phyloP scores from a whole-genome alignment of 129 eudicot species.

The Tagetes erecta region DNA sequence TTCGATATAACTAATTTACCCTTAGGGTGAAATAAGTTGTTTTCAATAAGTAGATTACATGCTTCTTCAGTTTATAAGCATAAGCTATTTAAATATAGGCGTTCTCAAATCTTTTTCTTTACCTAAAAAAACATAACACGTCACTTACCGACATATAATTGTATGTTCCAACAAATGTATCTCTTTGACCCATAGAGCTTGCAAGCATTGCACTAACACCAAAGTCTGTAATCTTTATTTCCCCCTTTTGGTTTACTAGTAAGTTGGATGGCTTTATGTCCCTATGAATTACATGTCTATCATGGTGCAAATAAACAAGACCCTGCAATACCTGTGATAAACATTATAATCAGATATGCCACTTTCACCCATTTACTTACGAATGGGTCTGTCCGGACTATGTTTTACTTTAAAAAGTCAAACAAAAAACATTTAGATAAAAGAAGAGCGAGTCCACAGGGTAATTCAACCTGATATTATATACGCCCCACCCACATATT shows the following conservation, averaged over 20 bases:
- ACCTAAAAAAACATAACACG: not conserved
- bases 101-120: not conserved
- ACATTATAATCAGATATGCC: not conserved
- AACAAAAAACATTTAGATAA: not conserved
- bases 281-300: conserved; percentile 92
- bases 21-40: not conserved
- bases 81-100: not conserved
- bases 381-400: not conserved
- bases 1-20: not conserved
- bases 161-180: conserved; percentile 96
- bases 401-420: not conserved
- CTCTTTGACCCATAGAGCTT: conserved; percentile 93
- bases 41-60: not conserved
- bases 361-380: not conserved
- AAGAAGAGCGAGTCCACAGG: not conserved
- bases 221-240: conserved; percentile 93
- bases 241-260: conserved; percentile 91
- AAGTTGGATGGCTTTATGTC: conserved; percentile 95
- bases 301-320: conserved; percentile 85
- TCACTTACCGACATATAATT: conserved; percentile 93
- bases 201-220: conserved; percentile 99
- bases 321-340: conserved; percentile 80
- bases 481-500: not conserved
- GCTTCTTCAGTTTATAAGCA: not conserved
- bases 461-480: no score